Conservation (phyloP, 2,329 filamentous ascomycete species). For the Penicillium brasilianum region DNA sequence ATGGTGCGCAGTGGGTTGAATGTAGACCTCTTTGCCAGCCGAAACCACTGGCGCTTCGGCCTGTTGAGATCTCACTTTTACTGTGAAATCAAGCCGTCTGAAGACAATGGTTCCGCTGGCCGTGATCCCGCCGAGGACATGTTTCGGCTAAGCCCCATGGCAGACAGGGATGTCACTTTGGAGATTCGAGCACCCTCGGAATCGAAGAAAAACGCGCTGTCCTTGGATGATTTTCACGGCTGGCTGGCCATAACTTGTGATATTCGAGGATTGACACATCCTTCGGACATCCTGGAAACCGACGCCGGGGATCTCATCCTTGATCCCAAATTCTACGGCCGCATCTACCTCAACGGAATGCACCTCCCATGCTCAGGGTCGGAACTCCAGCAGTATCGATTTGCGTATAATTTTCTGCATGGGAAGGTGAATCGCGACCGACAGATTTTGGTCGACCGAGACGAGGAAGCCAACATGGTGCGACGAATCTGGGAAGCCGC, state of each 20-base stretch:
- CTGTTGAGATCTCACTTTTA: neutral
- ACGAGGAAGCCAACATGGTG: neutral
- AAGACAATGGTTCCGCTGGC: neutral
- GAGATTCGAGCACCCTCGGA: neutral
- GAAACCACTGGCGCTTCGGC: neutral
- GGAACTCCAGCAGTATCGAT: no score
- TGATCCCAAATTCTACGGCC: neutral
- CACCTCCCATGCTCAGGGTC: neutral
- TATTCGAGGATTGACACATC: neutral
- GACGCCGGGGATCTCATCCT: neutral
- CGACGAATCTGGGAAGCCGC: neutral
- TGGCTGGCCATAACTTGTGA: neutral
- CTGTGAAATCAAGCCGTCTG: neutral
- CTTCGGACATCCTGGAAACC: neutral
- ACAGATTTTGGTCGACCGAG: neutral
- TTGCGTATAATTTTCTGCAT: no score
- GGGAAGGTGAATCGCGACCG: no score
- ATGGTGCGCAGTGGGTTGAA: slow-evolving; percentile 1
- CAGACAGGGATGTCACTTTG: neutral
- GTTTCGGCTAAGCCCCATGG: neutral
- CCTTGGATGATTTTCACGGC: neutral
- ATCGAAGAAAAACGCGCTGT: neutral
- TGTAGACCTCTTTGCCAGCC: neutral
- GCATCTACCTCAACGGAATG: neutral
- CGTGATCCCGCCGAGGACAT: neutral